Evolutionary conservation across 805 yeast species (phyloP).

Genomic region (Millerozyma acaciae): DNA sequence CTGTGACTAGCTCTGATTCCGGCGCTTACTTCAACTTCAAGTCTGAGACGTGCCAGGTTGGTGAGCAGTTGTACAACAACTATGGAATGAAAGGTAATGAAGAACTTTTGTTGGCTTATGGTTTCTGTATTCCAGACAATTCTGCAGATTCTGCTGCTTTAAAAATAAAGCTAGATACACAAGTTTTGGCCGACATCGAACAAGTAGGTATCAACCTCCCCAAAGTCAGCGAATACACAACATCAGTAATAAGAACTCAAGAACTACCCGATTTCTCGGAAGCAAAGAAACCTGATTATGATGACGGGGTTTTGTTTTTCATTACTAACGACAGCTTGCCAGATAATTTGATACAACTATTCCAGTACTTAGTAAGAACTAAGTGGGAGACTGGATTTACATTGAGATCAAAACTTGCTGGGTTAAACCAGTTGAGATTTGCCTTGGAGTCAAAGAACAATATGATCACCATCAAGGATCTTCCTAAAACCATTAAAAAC

Average conservation of each 20-base stretch:
- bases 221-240: conserved; percentile 34
- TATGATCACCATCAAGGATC: conserved; percentile 26
- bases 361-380: conserved; percentile 50
- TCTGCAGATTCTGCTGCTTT: conserved; percentile 57
- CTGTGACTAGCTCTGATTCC: conserved; percentile 11
- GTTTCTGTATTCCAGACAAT: conserved; percentile 62
- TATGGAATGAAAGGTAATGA: conserved; percentile 89
- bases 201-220: conserved; percentile 37
- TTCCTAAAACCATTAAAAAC: conserved; percentile 16
- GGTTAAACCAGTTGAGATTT: conserved; percentile 48
- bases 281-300: conserved; percentile 8
- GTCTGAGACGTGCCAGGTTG: conserved; percentile 28
- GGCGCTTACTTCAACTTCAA: conserved; percentile 38
- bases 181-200: conserved; percentile 26
- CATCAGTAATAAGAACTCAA: conserved; percentile 22
- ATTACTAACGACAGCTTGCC: conserved; percentile 35
- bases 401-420: conserved; percentile 57
- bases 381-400: conserved; percentile 45
- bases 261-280: too few relatives aligned
- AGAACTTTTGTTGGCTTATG: conserved; percentile 76
- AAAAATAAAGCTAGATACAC: conserved; percentile 50
- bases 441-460: conserved; percentile 51
- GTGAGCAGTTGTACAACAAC: conserved; percentile 65
- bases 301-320: conserved; percentile 39
- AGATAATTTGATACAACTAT: conserved; percentile 45